Evolutionary conservation across 1,284 basidiomycete genomes (phyloP), one percentile per base, ranked within the genome.

Genomic region (Leccinum olivaceoglutinosum): DNA sequence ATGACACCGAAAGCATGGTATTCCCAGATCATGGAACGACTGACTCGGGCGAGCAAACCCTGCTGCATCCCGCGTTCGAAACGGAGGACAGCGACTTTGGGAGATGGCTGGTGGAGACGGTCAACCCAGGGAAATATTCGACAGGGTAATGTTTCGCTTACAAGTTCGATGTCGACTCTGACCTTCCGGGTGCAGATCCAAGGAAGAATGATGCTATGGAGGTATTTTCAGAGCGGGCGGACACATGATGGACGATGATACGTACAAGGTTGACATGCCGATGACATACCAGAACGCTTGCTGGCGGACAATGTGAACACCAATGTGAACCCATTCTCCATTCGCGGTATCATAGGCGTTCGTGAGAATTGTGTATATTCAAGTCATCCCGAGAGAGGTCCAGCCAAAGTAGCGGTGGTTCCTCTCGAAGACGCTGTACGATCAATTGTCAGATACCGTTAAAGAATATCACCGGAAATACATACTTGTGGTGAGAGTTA

Each of bases 321-420:
- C 85, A 61, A 76, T 81, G 29, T 80, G 76, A 65, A 84, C 79
- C 86, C 87, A 90, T 21, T 78, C 75, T 60, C 76, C 78, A 36
- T 81, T 84, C 18, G 72, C 67, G 5, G 80, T 71, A 68, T 89
- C 78, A 67, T 83, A 90, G 46, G 80, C 81, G 68, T 88, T 87
- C 38, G 82, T 81, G 57, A 88, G 76, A 60, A 90, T 83, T 16
- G 87, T 85, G 75, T 88, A 89, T 2, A 80, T 76, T 86, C 85
- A 88, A 38, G 84, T 88, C 66, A 81, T 78, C 65, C 85, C 71
- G 18, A 90, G 77, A 44, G 82, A 80, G 29, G 82, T 76, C 89
- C 90, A 92, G 49, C 89, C 90, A 60, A 87, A 80, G 73, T 91
- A 91, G 29, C 90, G 85, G 73, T 91, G 89, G 65, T 88, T 83